Evolutionary conservation across 2,329 filamentous ascomycete genomes (phyloP), one percentile per base, ranked within the genome.

Genomic region (Aspergillus oerlinghausenensis): DNA sequence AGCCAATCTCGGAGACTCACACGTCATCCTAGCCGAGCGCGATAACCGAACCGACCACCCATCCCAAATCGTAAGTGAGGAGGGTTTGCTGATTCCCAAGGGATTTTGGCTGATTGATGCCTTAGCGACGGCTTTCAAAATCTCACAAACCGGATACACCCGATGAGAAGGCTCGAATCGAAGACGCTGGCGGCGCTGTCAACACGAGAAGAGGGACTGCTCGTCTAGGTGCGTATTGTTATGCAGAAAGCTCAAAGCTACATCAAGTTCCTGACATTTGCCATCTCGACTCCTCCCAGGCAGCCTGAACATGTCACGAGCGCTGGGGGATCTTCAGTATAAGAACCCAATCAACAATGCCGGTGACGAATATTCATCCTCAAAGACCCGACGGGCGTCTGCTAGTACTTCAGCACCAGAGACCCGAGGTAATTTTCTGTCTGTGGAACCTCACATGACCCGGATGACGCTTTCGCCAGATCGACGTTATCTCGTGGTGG

Each of bases 261-360:
- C n/a, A n/a, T 38, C 19, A 23, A 21, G 9, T 35, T 51, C 23
- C 50, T 52, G 43, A 47, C 11, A 5, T 4, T 47, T 23, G 9
- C 11, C 43, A 17, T 26, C 8, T 47, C 19, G 6, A 47, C 11
- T 40, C 35, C 28, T 14, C 17, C 26, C 19, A 70, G 68, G 70
- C 28, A 65, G 67, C 7, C 55, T 73, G 49, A 72, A 73, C 49
- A 73, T 73, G 67, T 73, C 71, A 23, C 69, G 71, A 28, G 70
- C 70, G 23, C 52, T 73, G n/a, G 70, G 71, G 3, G 71, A 73
- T 54, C 60, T 73, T 25, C 71, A 71, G 58, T 73, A 73, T 60
- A 73, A 73, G 52, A 68, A 70, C 45, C 70, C 71, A 23, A 64
- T 73, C 26, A 72, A 71, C 52, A 65, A 54, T 2, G 48, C 63